Evolutionary conservation across 208 protist species (phyloP), one percentile per base, ranked within the genome.

Genomic region (Endotrypanum monterogeii): DNA sequence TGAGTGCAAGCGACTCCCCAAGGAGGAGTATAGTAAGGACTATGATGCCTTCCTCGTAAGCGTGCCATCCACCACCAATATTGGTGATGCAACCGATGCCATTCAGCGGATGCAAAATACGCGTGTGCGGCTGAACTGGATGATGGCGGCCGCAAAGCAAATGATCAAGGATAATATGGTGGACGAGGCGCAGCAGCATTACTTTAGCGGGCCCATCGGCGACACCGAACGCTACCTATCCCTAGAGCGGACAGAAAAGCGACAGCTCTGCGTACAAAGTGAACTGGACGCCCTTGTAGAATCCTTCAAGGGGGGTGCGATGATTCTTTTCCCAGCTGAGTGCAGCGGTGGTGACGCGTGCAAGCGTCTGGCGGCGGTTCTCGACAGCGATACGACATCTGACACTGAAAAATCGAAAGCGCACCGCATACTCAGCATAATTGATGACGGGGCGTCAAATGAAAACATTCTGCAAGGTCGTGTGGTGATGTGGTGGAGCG

Each of bases 11-110:
- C 92, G 92, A 16, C 80, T 97, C 30, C 91, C 91, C 2, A 94
- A 94, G 82, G 94, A 97, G 82, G 91, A 95, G 83, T 93, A 97
- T 80, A 97, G 91, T 81, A 94, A 94, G 55, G 91, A 95, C 79
- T 94, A 92, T 62, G 94, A 97, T 65, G 84, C 89, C 14, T 96
- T 95, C 71, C 67, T 96, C 12, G 65, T 85, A 4, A 88, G 85
- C 20, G 52, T 91, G 4, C 83, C 92, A 12, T 80, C 71, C 32
- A 73, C 66, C 44, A 94, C 87, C 6, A 94, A 91, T 62, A 83
- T 95, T 56, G 94, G 87, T 6, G 92, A 94, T 51, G 89, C 84
- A 18, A 94, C 94, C 0, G 86, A 95, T 35, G 80, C 74, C 12
- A 68, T 96, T 20, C 91, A 94, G 70, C 57, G 55, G 25, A 92